Evolutionary conservation across 2,329 filamentous ascomycete genomes (phyloP).

Genomic region (Calycina marina): DNA sequence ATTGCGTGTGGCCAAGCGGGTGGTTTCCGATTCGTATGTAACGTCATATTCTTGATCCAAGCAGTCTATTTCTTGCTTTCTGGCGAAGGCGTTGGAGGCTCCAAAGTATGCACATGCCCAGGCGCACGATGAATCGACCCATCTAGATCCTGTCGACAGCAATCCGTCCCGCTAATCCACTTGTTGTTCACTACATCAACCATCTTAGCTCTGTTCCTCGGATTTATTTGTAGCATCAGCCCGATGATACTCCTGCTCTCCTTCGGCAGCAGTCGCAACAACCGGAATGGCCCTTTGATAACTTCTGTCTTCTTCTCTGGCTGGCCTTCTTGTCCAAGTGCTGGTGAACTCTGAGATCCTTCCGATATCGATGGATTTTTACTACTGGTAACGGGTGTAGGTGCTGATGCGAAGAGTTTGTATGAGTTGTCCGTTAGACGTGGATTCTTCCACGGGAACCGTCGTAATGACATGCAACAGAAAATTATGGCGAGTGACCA

Average conservation of each 20-base stretch:
- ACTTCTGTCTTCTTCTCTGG: slow-evolving; percentile 47
- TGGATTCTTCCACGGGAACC: slow-evolving; percentile 96
- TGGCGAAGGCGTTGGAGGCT: slow-evolving; percentile 44
- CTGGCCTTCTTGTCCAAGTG: slow-evolving; percentile 9
- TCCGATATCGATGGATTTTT: slow-evolving; percentile 12
- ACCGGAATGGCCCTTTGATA: slow-evolving; percentile 84
- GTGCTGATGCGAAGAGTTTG: slow-evolving; percentile 77
- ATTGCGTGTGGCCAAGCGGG: too few relatives aligned
- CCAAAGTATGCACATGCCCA: slow-evolving; percentile 73
- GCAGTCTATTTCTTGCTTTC: slow-evolving; percentile 11
- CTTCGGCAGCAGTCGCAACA: slow-evolving; percentile 72
- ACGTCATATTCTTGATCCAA: too few relatives aligned
- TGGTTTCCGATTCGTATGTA: too few relatives aligned
- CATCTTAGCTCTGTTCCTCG: slow-evolving; percentile 69
- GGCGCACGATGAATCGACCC: slow-evolving; percentile 58
- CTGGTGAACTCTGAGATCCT: slow-evolving; percentile 8
- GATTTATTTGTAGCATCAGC: slow-evolving; percentile 82
- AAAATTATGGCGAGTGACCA: slow-evolving; percentile 99
- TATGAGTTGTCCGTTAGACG: slow-evolving; percentile 86
- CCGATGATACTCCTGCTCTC: slow-evolving; percentile 84
- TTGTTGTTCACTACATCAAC: slow-evolving; percentile 74
- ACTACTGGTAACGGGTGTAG: slow-evolving; percentile 47
- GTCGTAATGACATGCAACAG: slow-evolving; percentile 91
- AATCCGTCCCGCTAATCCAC: slow-evolving; percentile 75
- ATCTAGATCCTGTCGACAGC: slow-evolving; percentile 72